These are phyloP conservation scores for Yamagishiella unicocca DNA, from an alignment of 139 green algal genomes.

Conservation along the genomic window DNA sequence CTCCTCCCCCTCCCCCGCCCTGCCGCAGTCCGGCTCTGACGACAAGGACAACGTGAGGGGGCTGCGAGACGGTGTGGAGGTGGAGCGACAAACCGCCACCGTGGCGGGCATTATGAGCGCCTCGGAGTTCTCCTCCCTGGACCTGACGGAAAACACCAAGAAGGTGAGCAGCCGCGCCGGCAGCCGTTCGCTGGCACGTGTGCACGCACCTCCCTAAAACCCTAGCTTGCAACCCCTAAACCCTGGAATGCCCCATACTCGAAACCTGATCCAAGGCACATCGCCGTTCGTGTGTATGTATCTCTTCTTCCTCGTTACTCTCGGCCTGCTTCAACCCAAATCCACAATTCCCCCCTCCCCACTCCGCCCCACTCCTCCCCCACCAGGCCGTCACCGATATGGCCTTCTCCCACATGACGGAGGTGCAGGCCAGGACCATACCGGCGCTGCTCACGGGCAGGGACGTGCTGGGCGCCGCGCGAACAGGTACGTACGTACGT, in stretches of 20 bases:
- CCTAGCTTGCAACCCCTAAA: no score
- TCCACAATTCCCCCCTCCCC: not conserved
- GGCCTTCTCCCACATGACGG: conserved; percentile 90
- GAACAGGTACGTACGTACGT: conserved; percentile 80
- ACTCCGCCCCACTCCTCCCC: no score
- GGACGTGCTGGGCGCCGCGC: conserved; percentile 95
- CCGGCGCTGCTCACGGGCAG: conserved; percentile 90
- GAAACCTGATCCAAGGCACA: no score
- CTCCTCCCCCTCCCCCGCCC: not conserved
- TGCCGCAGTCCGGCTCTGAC: not conserved
- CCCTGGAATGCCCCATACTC: no score
- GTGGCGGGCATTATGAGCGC: conserved; percentile 85
- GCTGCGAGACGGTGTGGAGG: not conserved
- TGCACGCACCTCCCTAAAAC: no score
- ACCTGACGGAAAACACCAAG: conserved; percentile 74
- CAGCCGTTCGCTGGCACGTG: not conserved
- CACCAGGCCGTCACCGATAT: conserved; percentile 79
- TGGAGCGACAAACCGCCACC: conserved; percentile 61
- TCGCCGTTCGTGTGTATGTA: no score
- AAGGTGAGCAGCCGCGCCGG: conserved; percentile 61
- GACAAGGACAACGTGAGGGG: conserved; percentile 27
- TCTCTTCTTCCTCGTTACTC: no score
- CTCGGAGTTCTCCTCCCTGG: conserved; percentile 79
- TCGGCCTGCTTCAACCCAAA: no score
- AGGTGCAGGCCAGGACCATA: conserved; percentile 97